These are phyloP conservation scores for Moesziomyces aphidis DNA, from an alignment of 1,284 basidiomycete species.

Conservation along the genomic window DNA sequence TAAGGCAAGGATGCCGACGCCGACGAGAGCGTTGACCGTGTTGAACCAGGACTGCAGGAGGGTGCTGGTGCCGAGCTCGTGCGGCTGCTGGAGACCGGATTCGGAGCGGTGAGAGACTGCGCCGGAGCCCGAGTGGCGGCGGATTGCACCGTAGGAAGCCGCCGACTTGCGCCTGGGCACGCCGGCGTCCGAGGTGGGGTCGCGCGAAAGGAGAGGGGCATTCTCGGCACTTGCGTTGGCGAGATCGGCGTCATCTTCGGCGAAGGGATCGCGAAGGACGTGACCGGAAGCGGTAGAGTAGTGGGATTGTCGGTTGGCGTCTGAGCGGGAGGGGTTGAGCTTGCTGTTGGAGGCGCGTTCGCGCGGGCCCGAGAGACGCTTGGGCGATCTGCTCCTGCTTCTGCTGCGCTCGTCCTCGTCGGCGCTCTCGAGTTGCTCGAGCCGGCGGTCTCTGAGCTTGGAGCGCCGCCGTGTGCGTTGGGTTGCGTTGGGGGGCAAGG, in stretches of 20 bases:
- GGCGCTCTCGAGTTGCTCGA: conserved; percentile 35
- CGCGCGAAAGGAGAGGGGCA: conserved; percentile 6
- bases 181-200: conserved; percentile 1
- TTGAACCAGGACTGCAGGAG: conserved; percentile 67
- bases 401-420: conserved; percentile 45
- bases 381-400: conserved; percentile 54
- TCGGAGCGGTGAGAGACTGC: conserved; percentile 13
- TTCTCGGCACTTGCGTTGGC: conserved; percentile 10
- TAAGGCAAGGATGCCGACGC: conserved; percentile 64
- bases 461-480: conserved; percentile 13
- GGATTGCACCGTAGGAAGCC: conserved; percentile 14
- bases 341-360: conserved; percentile 25
- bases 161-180: conserved; percentile 8
- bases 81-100: conserved; percentile 12
- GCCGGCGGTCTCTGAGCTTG: conserved; percentile 33
- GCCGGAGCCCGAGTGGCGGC: conserved; percentile 21
- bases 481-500: conserved; percentile 48
- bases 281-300: conserved; percentile 18
- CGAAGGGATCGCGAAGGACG: conserved; percentile 49
- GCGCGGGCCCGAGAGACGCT: conserved; percentile 24
- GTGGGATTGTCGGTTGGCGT: conserved; percentile 4
- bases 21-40: conserved; percentile 64
- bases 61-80: conserved; percentile 53
- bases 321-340: conserved; percentile 10
- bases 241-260: conserved; percentile 14